Percentiles rank a stretch among this genome's conserved stretches.
Conservation (phyloP, 768 basidiomycete genomes). For the Chalciporus piperatus region DNA sequence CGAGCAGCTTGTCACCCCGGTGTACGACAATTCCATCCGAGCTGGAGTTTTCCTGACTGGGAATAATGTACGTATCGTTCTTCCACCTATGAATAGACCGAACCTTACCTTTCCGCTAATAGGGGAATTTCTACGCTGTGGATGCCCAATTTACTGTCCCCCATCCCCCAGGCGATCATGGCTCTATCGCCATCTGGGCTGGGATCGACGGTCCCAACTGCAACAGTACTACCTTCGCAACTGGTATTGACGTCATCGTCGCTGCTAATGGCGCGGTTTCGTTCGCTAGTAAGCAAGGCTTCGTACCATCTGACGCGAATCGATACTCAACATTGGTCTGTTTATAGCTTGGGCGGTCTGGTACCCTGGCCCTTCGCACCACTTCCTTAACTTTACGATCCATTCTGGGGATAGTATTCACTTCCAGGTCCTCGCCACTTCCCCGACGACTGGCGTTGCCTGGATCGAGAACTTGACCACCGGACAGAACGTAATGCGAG, state of each 20-base stretch:
- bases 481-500: not conserved
- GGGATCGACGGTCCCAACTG: not conserved
- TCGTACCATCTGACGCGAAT: not conserved
- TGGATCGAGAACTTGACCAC: not conserved
- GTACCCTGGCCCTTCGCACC: not conserved
- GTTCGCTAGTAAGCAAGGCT: not conserved
- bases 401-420: not conserved
- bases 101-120: too few species aligned
- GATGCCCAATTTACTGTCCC: too few species aligned
- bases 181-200: not conserved
- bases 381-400: not conserved
- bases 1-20: not conserved
- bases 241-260: not conserved
- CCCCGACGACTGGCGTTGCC: not conserved
- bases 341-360: not conserved
- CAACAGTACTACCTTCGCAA: not conserved
- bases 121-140: too few species aligned
- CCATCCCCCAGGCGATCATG: not conserved
- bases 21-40: not conserved
- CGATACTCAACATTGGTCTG: not conserved
- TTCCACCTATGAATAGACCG: too few species aligned
- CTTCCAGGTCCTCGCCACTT: not conserved
- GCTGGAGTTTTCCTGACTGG: not conserved
- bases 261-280: not conserved
- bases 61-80: not conserved